Evolutionary conservation across 2,329 filamentous ascomycete species (phyloP).

Genomic region (Diaporthe eres): DNA sequence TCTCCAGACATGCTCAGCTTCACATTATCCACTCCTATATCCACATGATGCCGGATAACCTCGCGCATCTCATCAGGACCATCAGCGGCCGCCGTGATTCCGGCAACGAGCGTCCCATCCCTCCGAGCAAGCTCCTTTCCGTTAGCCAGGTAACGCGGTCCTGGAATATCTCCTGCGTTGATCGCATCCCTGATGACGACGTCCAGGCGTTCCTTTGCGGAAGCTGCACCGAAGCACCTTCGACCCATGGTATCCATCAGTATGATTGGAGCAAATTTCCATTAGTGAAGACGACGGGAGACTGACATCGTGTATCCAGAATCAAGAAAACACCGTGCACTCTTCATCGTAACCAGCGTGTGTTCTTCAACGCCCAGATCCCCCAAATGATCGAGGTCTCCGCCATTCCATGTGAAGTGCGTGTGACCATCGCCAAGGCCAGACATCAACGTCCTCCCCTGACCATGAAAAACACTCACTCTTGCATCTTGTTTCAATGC

Average conservation of each 20-base stretch:
- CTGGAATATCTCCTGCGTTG: slow-evolving; percentile 62
- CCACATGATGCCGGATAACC: slow-evolving; percentile 53
- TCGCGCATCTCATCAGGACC: slow-evolving; percentile 57
- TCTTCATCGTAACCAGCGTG: slow-evolving; percentile 58
- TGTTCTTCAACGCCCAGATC: slow-evolving; percentile 62
- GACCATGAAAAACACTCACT: slow-evolving; percentile 55
- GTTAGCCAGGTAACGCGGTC: slow-evolving; percentile 63
- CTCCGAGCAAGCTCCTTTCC: slow-evolving; percentile 61
- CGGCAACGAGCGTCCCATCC: slow-evolving; percentile 59
- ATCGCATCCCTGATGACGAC: slow-evolving; percentile 63
- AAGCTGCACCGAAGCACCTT: slow-evolving; percentile 60
- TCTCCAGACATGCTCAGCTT: slow-evolving; percentile 58
- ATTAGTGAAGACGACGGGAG: background rate
- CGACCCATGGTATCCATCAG: background rate
- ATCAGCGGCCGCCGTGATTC: slow-evolving; percentile 53
- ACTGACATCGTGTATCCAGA: slow-evolving; percentile 62
- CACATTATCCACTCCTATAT: slow-evolving; percentile 58
- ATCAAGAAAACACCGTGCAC: slow-evolving; percentile 61
- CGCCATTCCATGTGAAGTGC: slow-evolving; percentile 63
- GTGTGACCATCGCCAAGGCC: slow-evolving; percentile 64
- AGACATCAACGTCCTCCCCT: slow-evolving; percentile 62
- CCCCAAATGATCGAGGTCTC: slow-evolving; percentile 57
- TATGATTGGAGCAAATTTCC: background rate
- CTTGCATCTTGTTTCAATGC: slow-evolving; percentile 44
- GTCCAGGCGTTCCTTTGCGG: slow-evolving; percentile 61